Evolutionary conservation across 1,139 yeast genomes (phyloP), one percentile per base, ranked within the genome.

Genomic region (Candida pseudocylindracea): DNA sequence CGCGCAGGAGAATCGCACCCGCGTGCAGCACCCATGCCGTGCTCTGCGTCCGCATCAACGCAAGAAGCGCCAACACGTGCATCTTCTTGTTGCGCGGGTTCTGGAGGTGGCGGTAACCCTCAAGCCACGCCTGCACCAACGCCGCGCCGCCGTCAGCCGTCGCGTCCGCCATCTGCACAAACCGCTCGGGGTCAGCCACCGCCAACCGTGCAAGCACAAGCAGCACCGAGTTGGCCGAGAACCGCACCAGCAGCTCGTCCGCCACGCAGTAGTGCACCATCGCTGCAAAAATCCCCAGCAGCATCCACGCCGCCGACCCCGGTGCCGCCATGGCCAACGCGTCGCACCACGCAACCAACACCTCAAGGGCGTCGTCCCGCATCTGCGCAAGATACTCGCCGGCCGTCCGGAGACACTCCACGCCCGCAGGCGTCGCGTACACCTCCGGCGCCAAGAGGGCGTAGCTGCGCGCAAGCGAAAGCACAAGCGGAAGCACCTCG

Each of bases 381-480:
- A 79, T 62, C 24, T 58, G 60, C 24, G 64, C 50, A 24, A 79
- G 45, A 44, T 76, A 74, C 2, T 57, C 61, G 6, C 20, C 20
- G 6, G 20, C 20, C 4, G 6, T 15, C 20, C 6, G 20, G 20
- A 15, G 20, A 15, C 20, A 15, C 20, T 15, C 20, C 6, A 15
- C 20, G 20, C 20, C 20, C 6, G 20, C 20, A 15, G 20, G 20
- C 20, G 20, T 15, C 0, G 75, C 60, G 33, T 76, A 48, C 4
- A 67, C 55, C 8, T 55, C 53, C 1, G 74, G 70, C 7, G 68
- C 53, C 26, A 80, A 49, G 30, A 81, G 53, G 1, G 74, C 49
- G 48, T 83, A 85, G 38, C 88, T 72, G 47, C 88, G 67, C 10
- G 76, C 49, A 10, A 85, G 69, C 13, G 72, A 67, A 31, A 85